phyloP scores from a whole-genome alignment of 768 basidiomycete genomes.

The Lactarius hatsudake region DNA sequence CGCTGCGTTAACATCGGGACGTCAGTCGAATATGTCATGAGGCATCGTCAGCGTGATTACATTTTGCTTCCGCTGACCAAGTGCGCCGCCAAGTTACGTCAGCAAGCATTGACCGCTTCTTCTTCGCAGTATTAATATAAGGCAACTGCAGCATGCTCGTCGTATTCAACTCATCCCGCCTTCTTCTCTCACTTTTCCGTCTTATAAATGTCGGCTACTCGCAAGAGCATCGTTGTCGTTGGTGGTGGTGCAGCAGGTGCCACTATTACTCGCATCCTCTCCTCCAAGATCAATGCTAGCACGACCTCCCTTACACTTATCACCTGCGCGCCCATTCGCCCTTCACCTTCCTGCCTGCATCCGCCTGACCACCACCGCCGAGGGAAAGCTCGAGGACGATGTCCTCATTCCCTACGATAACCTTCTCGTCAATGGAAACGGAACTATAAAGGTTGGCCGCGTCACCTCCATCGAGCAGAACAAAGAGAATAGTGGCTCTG shows the following conservation, averaged over 20 bases:
- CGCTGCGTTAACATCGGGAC: background rate
- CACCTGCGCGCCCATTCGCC: conserved; percentile 48
- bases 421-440: conserved; percentile 21
- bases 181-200: background rate
- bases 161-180: background rate
- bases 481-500: conserved; percentile 14
- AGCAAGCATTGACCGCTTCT: background rate
- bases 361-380: conserved; percentile 50
- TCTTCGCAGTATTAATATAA: background rate
- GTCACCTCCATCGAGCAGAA: conserved; percentile 16
- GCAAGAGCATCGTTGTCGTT: conserved; percentile 46
- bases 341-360: conserved; percentile 49
- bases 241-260: conserved; percentile 59
- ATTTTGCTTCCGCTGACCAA: background rate
- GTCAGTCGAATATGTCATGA: background rate
- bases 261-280: conserved; percentile 45
- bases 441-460: conserved; percentile 22
- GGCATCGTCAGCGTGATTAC: background rate
- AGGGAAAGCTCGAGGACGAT: conserved; percentile 36
- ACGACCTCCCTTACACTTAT: conserved; percentile 55
- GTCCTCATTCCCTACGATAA: conserved; percentile 24
- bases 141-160: background rate
- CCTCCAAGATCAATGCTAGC: conserved; percentile 46
- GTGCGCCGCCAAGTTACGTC: conserved; percentile 1
- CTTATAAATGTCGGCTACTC: conserved; percentile 10